Base-by-base conservation (phyloP, 208 protist genomes). In the Trypanosoma avium region DNA sequence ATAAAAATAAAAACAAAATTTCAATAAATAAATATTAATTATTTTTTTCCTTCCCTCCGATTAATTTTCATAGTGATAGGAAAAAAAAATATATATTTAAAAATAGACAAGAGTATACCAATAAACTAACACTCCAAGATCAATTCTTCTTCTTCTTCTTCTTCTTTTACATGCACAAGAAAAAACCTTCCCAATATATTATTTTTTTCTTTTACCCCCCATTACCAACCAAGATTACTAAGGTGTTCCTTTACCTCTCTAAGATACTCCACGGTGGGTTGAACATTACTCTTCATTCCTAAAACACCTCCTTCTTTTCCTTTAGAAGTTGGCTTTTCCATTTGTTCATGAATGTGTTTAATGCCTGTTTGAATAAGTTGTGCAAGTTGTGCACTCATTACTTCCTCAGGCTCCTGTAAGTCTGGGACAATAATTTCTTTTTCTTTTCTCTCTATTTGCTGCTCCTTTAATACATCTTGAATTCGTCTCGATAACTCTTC, bases 311-410 rank as follows among this genome's bases (percentile, higher is more conserved):
- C 58, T 22, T 42, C 40, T n/a, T 0, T 26, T 6, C 17, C 38
- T 32, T 45, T 59, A 22, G 22, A 45, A 15, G 36, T 50, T 6
- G 36, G 54, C 33, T 38, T 43, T n/a, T 56, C 54, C 45, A 91
- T 54, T 27, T 73, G 67, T 24, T 57, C 53, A n/a, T 79, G 67
- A 36, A 89, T 77, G 4, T 70, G 67, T 40, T 59, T 58, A 67
- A 93, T 76, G 4, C 86, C 81, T 24, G 70, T 75, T 42, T 90
- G 57, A 54, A 93, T 90, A 26, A 88, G 70, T 17, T 77, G 33
- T 46, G 81, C 67, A 9, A 92, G 77, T 45, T 81, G 66, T 27
- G 69, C 58, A 40, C 62, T 65, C 58, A 81, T 76, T 27, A 66
- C 66, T 22, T 75, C 67, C 35, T 59, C 70, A 17, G 69, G 52